Percentiles rank a stretch among this genome's conserved stretches.
These are phyloP conservation scores for Thielaviopsis euricoi DNA, from an alignment of 2,329 filamentous ascomycete species.

Conservation along the genomic window DNA sequence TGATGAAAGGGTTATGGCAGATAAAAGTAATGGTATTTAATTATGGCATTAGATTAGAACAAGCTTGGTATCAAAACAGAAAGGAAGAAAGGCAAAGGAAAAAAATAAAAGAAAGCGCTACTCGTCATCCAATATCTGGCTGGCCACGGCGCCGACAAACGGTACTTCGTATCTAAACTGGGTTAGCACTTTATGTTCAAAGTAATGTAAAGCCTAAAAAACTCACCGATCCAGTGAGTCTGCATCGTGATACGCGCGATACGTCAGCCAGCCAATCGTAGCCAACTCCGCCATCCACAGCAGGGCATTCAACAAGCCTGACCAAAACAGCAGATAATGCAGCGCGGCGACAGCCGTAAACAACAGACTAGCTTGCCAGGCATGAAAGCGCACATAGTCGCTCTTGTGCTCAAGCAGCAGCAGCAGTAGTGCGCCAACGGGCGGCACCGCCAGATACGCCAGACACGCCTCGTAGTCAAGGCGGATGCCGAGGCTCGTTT, in stretches of 20 bases:
- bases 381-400: slow-evolving; percentile 94
- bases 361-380: slow-evolving; percentile 79
- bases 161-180: slow-evolving; percentile 63
- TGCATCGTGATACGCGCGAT: slow-evolving; percentile 74
- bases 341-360: slow-evolving; percentile 62
- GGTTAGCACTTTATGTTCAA: slow-evolving; percentile 16
- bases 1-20: too few relatives aligned
- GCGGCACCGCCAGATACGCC: slow-evolving; percentile 74
- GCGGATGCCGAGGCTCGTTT: slow-evolving; percentile 73
- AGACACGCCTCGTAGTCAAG: slow-evolving; percentile 82
- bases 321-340: slow-evolving; percentile 79
- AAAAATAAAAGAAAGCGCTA: slow-evolving; percentile 14
- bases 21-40: not conserved
- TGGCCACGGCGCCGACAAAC: slow-evolving; percentile 71
- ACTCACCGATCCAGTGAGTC: slow-evolving; percentile 44
- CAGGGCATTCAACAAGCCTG: slow-evolving; percentile 65
- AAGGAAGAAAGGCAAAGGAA: not conserved
- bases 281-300: slow-evolving; percentile 60
- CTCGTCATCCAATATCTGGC: slow-evolving; percentile 81
- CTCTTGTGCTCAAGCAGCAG: slow-evolving; percentile 83
- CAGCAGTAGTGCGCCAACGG: slow-evolving; percentile 68
- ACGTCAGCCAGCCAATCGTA: slow-evolving; percentile 59
- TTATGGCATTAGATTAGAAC: not conserved
- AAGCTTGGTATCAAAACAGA: not conserved
- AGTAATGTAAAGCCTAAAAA: slow-evolving; percentile 27